Evolutionary conservation across 2,329 filamentous ascomycete species (phyloP), one percentile per base, ranked within the genome.

Genomic region (Shiraia bambusicola): DNA sequence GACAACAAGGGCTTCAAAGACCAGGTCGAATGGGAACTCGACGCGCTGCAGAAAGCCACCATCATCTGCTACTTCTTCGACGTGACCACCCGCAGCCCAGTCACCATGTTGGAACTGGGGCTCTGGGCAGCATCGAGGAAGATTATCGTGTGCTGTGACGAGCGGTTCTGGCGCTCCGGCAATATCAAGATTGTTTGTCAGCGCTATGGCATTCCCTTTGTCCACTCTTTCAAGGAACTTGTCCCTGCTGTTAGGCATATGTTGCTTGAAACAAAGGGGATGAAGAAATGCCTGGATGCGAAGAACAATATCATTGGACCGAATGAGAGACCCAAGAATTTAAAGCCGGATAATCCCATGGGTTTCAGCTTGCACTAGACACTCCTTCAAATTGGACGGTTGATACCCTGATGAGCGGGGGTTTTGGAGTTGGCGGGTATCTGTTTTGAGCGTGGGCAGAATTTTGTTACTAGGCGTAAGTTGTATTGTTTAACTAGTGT

Each of bases 21-120:
- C 28, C 83, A 86, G 58, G 73, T 81, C 0, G 63, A 73, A 22
- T 86, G 83, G 82, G 83, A 86, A 67, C 69, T 85, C 2, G 69
- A 75, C 12, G 79, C 73, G 61, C 76, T 81, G 49, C 75, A 79
- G 11, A 46, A 49, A 1, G 78, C 78, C 0, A 72, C 76, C 50
- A 54, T 84, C 4, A 66, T 84, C 6, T 76, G 77, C 16, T 69
- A 85, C 39, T 81, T 78, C 59, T 80, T 84, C 41, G 73, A 79
- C 32, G 67, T 72, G 1, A 65, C 49, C 2, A 81, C 78, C 0
- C 66, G 71, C 33, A 79, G 80, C 6, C 78, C 79, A 1, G 72
- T 84, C 17, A 81, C 76, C 25, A 62, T 86, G 55, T 63, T 85
- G 31, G 82, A 86, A 65, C 62, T 86, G 13, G 82, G 82, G 0